A percentile compares a stretch with the other conserved stretches of the same genome.
Conservation (phyloP, 2,329 filamentous ascomycete genomes). For the Aureobasidium sp. region DNA sequence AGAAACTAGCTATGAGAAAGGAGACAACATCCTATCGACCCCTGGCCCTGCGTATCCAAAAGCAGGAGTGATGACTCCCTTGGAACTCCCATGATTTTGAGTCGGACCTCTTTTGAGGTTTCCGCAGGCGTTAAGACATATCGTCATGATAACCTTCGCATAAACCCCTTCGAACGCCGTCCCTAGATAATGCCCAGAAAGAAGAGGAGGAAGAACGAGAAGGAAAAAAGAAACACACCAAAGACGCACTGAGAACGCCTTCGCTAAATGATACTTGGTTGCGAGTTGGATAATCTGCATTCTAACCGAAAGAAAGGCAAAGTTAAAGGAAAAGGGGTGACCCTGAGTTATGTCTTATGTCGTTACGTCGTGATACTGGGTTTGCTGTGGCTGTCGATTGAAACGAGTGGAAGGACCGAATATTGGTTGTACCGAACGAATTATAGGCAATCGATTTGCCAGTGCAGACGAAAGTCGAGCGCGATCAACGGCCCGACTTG, state of each 20-base stretch:
- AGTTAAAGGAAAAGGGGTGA: background rate
- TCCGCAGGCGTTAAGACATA: constrained; percentile 6
- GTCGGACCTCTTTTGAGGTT: background rate
- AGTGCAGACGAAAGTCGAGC: background rate
- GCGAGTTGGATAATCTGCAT: background rate
- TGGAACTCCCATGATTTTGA: constrained; percentile 1
- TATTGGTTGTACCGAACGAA: background rate
- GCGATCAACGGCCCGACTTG: constrained; percentile 24
- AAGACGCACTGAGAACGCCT: constrained; percentile 7
- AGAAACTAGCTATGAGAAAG: constrained; percentile 1
- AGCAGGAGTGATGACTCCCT: background rate
- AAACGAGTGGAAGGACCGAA: background rate
- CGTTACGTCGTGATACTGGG: constrained; percentile 8
- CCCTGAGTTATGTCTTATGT: constrained; percentile 9
- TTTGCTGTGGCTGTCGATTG: constrained; percentile 4
- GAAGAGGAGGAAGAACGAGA: background rate
- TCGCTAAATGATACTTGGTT: constrained; percentile 10
- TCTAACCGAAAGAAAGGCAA: background rate
- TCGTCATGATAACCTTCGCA: background rate
- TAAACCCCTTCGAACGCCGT: background rate
- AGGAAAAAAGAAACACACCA: background rate
- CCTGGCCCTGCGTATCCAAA: background rate
- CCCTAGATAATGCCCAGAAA: background rate
- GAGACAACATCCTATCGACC: background rate
- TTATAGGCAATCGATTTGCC: background rate